Conservation (phyloP, 495 filamentous ascomycete species). For the Apodospora peruviana region DNA sequence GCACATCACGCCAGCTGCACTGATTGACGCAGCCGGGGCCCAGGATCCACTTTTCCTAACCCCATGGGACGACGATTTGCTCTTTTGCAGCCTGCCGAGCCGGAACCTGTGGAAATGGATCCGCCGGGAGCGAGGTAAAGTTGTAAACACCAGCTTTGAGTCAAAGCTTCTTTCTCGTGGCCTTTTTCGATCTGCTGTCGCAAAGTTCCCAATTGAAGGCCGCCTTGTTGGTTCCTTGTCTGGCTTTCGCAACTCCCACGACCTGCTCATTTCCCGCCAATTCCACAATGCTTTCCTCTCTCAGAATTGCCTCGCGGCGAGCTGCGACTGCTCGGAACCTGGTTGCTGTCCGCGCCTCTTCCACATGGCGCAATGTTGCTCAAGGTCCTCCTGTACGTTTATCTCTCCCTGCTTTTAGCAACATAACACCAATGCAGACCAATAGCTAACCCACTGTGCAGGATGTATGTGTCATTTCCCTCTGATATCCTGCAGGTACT, state of each 20-base stretch:
- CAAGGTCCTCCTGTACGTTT: slow-evolving; percentile 86
- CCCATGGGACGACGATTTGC: too few species aligned
- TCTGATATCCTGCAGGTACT: neutral
- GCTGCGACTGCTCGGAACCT: slow-evolving; percentile 32
- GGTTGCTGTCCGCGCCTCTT: slow-evolving; percentile 61
- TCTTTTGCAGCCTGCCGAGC: neutral
- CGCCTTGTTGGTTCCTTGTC: neutral
- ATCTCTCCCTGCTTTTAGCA: neutral
- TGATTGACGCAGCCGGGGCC: too few species aligned
- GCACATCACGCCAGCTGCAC: too few species aligned
- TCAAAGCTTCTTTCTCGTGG: neutral
- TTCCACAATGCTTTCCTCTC: slow-evolving; percentile 25
- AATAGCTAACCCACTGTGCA: slow-evolving; percentile 22
- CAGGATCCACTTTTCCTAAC: too few species aligned
- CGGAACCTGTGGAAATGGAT: neutral
- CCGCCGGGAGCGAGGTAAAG: neutral
- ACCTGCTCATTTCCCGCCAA: neutral
- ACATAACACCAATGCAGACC: slow-evolving; percentile 1
- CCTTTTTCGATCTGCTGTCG: neutral
- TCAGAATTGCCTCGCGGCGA: slow-evolving; percentile 29
- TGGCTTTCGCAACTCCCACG: too few species aligned
- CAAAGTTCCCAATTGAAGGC: too few species aligned
- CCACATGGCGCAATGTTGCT: slow-evolving; percentile 82
- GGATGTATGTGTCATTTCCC: slow-evolving; percentile 54
- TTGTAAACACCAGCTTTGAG: neutral